Conservation (phyloP, 768 basidiomycete genomes). For the Lactarius trivialis region DNA sequence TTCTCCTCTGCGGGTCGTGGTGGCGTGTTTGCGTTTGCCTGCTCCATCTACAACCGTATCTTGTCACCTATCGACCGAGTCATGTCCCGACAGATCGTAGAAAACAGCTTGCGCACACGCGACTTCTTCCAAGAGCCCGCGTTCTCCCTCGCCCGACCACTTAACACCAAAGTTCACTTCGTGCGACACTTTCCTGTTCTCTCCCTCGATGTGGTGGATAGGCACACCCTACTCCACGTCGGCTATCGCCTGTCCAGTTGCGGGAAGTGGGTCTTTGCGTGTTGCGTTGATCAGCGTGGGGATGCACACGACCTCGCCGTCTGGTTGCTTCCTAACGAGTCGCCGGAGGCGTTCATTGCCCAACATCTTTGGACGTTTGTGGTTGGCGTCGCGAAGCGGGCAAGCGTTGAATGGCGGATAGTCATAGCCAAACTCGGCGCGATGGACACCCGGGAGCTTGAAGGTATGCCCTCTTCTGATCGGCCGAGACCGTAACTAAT, state of each 20-base stretch:
- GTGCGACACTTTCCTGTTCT: conserved; percentile 35
- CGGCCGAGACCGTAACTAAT: not conserved
- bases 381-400: conserved; percentile 50
- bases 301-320: conserved; percentile 65
- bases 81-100: conserved; percentile 48
- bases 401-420: conserved; percentile 75
- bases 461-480: conserved; percentile 42
- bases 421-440: conserved; percentile 63
- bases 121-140: conserved; percentile 58
- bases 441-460: conserved; percentile 53
- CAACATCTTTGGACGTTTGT: conserved; percentile 68
- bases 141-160: conserved; percentile 51
- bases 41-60: conserved; percentile 68
- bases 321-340: conserved; percentile 52
- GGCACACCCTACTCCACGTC: conserved; percentile 65
- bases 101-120: conserved; percentile 35
- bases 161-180: conserved; percentile 33
- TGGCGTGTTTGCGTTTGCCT: conserved; percentile 45
- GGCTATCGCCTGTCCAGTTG: conserved; percentile 63
- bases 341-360: conserved; percentile 45
- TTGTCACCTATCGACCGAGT: conserved; percentile 52
- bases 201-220: conserved; percentile 46
- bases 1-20: conserved; percentile 38
- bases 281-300: conserved; percentile 71
- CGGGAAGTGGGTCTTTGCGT: conserved; percentile 71